Evolutionary conservation across 352 stramenopile species (phyloP).

Genomic region (Phytophthora nicotianae): DNA sequence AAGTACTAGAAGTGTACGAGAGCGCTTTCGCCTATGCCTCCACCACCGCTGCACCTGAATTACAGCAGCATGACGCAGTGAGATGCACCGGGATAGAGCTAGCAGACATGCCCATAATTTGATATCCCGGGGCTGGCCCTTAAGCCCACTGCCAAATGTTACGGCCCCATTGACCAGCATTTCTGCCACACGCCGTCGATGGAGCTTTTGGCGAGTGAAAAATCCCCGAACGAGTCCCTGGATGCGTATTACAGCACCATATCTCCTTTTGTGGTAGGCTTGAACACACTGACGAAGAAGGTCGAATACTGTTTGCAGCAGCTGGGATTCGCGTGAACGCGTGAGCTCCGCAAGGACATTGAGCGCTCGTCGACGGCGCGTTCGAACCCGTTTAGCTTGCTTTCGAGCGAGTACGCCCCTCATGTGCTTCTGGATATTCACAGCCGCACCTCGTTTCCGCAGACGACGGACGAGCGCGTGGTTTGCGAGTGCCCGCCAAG

Average conservation of each 20-base stretch:
- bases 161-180: constrained; percentile 34
- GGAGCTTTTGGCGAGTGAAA: constrained; percentile 41
- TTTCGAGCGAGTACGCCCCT: constrained; percentile 51
- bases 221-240: constrained; percentile 59
- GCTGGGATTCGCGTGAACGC: constrained; percentile 37
- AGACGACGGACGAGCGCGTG: constrained; percentile 58
- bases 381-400: constrained; percentile 40
- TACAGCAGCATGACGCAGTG: constrained; percentile 21
- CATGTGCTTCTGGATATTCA: constrained; percentile 53
- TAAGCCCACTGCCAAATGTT: constrained; percentile 29
- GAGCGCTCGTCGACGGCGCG: constrained; percentile 42
- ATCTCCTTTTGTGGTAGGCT: constrained; percentile 18
- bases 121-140: constrained; percentile 40
- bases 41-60: constrained; percentile 52
- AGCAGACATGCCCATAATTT: constrained; percentile 65
- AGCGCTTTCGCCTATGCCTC: constrained; percentile 25
- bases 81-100: constrained; percentile 42
- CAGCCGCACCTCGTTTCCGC: constrained; percentile 49
- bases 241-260: constrained; percentile 28
- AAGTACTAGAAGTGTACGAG: constrained; percentile 32
- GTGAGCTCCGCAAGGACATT: constrained; percentile 38
- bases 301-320: constrained; percentile 41
- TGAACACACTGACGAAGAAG: constrained; percentile 40
- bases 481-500: constrained; percentile 48
- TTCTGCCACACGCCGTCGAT: constrained; percentile 42